A percentile compares a stretch with the other conserved stretches of the same genome.
phyloP scores from a whole-genome alignment of 257 asterid genomes.

The Salvia rosmarinus region DNA sequence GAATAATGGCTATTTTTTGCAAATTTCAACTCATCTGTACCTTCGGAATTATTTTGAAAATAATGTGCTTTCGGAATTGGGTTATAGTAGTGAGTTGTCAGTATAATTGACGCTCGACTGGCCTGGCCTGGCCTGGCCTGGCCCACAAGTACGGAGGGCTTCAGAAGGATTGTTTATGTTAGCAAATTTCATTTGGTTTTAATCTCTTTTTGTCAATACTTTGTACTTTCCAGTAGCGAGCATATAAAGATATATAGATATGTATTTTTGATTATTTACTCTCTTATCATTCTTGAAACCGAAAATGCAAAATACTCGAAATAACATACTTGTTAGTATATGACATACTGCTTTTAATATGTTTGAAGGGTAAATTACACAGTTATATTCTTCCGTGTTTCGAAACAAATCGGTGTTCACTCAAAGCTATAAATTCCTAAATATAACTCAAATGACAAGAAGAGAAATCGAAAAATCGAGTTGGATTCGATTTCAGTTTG shows the following conservation, averaged over 20 bases:
- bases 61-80: constrained; percentile 19
- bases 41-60: constrained; percentile 21
- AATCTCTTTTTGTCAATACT: background rate
- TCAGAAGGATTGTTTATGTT: background rate
- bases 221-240: background rate
- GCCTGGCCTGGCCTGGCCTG: background rate
- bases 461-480: too few species aligned
- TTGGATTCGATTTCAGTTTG: too few species aligned
- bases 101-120: background rate
- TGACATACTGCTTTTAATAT: too few species aligned
- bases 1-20: constrained; percentile 27
- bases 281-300: background rate
- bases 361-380: too few species aligned
- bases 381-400: too few species aligned
- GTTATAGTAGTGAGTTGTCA: background rate
- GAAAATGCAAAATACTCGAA: too few species aligned
- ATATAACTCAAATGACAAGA: too few species aligned
- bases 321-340: too few species aligned
- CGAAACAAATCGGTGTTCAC: too few species aligned
- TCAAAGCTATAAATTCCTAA: too few species aligned
- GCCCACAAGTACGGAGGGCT: background rate
- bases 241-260: background rate
- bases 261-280: background rate
- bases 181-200: background rate
- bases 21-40: constrained; percentile 17